Evolutionary conservation across 257 asterid genomes (phyloP).

Genomic region (Sherardia arvensis): DNA sequence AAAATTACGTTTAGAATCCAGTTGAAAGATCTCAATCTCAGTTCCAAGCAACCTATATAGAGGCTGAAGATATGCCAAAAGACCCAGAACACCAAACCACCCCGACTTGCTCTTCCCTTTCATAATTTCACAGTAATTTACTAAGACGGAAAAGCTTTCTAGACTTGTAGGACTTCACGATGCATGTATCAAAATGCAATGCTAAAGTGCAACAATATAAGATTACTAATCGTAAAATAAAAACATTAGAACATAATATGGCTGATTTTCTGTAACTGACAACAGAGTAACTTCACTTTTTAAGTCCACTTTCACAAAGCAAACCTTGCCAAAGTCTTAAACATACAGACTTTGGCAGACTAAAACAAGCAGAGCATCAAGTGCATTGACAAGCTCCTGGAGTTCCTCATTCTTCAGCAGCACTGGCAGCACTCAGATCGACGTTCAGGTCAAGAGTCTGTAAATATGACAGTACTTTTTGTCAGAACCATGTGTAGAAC

Average conservation of each 20-base stretch:
- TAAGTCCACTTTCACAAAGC: constrained; percentile 11
- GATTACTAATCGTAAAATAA: constrained; percentile 2
- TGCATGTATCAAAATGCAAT: not conserved
- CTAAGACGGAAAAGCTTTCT: not conserved
- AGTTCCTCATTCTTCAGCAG: constrained; percentile 37
- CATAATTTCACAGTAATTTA: not conserved
- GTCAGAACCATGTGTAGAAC: constrained; percentile 4
- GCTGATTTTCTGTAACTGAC: not conserved
- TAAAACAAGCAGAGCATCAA: not conserved
- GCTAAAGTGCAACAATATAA: not conserved
- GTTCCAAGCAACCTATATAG: too few relatives aligned
- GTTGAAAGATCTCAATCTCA: too few relatives aligned
- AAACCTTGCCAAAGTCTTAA: constrained; percentile 9
- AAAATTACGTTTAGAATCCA: too few relatives aligned
- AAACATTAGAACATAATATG: not conserved
- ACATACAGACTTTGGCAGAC: constrained; percentile 7
- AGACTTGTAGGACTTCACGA: not conserved
- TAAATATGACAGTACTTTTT: not conserved
- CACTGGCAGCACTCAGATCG: constrained; percentile 41
- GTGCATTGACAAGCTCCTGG: constrained; percentile 7
- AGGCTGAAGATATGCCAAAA: too few relatives aligned
- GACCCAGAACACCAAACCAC: too few relatives aligned
- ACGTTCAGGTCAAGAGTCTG: constrained; percentile 40
- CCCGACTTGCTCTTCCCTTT: too few relatives aligned
- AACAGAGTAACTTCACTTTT: constrained; percentile 4